phyloP scores from a whole-genome alignment of 2,329 filamentous ascomycete genomes.

The Aspergillus latus region DNA sequence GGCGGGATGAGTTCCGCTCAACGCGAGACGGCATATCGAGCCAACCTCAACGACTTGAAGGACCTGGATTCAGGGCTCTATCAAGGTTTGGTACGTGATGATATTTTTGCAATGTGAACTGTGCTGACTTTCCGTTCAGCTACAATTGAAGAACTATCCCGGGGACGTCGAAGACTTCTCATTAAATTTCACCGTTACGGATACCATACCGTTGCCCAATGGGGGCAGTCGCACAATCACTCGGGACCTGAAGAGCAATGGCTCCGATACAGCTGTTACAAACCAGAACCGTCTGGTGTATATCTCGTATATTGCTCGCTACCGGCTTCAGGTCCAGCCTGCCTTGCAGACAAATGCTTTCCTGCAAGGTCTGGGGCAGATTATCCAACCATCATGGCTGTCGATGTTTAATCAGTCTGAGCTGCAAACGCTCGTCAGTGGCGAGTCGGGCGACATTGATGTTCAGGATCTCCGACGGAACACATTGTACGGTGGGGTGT shows the following conservation, averaged over 20 bases:
- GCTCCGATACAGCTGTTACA: constrained; percentile 75
- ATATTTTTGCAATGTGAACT: constrained; percentile 3
- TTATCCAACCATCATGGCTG: constrained; percentile 90
- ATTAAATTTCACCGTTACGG: constrained; percentile 86
- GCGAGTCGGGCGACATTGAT: constrained; percentile 81
- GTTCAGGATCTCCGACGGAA: constrained; percentile 80
- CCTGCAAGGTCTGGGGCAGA: constrained; percentile 76
- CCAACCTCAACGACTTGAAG: constrained; percentile 90
- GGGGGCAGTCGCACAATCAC: constrained; percentile 62
- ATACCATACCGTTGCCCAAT: constrained; percentile 59
- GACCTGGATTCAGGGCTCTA: constrained; percentile 91
- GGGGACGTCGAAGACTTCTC: constrained; percentile 78
- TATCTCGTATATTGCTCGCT: constrained; percentile 84
- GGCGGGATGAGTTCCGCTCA: constrained; percentile 63
- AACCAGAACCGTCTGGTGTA: constrained; percentile 94
- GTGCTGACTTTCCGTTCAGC: constrained; percentile 26
- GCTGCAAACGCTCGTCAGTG: constrained; percentile 87
- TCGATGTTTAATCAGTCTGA: constrained; percentile 98
- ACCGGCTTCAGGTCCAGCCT: constrained; percentile 80
- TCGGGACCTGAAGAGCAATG: constrained; percentile 72
- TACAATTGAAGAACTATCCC: constrained; percentile 77
- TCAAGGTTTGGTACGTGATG: constrained; percentile 66
- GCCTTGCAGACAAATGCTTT: constrained; percentile 82
- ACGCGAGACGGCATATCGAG: constrained; percentile 72
- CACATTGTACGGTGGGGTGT: constrained; percentile 84